Conservation (phyloP, 495 filamentous ascomycete genomes). For the Trichoderma reesei region DNA sequence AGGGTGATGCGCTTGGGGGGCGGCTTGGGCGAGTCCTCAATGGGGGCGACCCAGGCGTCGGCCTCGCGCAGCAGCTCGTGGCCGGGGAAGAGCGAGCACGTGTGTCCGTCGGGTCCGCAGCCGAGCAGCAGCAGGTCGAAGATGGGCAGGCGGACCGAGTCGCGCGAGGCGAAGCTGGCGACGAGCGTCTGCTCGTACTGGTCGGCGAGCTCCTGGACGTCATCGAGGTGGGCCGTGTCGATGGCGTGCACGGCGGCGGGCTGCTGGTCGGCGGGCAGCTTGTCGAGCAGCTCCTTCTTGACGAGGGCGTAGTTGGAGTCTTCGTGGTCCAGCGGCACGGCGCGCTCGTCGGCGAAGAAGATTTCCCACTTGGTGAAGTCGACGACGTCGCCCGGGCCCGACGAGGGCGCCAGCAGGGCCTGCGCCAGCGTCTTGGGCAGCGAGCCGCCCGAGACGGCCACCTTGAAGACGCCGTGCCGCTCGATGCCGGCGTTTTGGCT, state of each 20-base stretch:
- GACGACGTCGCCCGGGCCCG: conserved; percentile 51
- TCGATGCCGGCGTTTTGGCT: conserved; percentile 66
- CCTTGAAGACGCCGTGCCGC: conserved; percentile 76
- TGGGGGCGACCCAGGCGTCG: conserved; percentile 84
- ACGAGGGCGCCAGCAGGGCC: conserved; percentile 58
- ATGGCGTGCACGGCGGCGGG: conserved; percentile 69
- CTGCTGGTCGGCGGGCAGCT: conserved; percentile 59
- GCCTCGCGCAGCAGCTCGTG: conserved; percentile 80
- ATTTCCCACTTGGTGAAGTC: conserved; percentile 88
- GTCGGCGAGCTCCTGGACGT: conserved; percentile 87
- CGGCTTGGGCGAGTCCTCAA: conserved; percentile 89
- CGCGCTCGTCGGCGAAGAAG: conserved; percentile 96
- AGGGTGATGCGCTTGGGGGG: conserved; percentile 85
- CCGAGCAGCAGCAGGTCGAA: conserved; percentile 91
- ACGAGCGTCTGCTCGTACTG: conserved; percentile 88
- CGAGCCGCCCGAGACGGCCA: conserved; percentile 91
- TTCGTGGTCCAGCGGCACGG: conserved; percentile 78
- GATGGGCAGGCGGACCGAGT: conserved; percentile 81
- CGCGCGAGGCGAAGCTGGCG: conserved; percentile 67
- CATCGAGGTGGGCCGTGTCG: conserved; percentile 59
- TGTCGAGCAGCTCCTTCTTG: conserved; percentile 77
- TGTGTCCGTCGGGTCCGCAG: conserved; percentile 92
- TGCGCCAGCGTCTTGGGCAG: conserved; percentile 74
- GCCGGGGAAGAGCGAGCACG: conserved; percentile 89
- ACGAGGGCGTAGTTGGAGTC: conserved; percentile 92